Base-by-base conservation (phyloP, 495 filamentous ascomycete species). In the Penicillium lagena region DNA sequence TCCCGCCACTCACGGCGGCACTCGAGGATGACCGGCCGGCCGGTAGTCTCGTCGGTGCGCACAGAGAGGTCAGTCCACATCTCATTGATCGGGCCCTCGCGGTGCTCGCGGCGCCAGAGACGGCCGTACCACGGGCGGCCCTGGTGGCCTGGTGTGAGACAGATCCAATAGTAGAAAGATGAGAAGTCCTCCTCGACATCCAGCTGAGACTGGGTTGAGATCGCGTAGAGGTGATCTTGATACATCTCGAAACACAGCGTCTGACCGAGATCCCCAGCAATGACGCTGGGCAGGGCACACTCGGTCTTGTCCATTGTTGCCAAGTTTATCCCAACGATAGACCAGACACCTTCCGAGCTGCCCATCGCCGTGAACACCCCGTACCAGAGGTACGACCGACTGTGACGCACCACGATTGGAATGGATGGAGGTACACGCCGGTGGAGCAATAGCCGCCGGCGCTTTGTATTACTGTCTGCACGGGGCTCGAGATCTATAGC, bases 71-170 rank as follows among this genome's bases (percentile, higher is more conserved):
- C 78, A 0, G 79, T 82, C 85, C 85, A 90, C 12, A 82, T 73
- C 54, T 90, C 84, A 51, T 89, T 83, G 44, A 90, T 82, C 3
- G 85, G 82, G 0, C 87, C 87, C 54, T 90, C 87, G 9, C 61
- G 63, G 47, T 89, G 82, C 42, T 82, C 66, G 36, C 87, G 76
- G 29, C 87, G 70, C 78, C 81, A 90, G 35, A 83, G 71, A 7
- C 62, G 59, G 15, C 64, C 58, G 12, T 44, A 42, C 55, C 52
- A 53, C 22, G 49, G 46, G n/a, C 41, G 47, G 17, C 43, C 17
- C 13, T 36, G 35, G 8, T 59, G 27, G 7, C 58, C 27, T 81
- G 70, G 15, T 72, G 73, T 42, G 84, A 51, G 72, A 35, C 85
- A 80, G 31, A 78, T 67, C 67, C 81, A 87, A 43, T 79, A 70